Conservation (phyloP, 345 rosid species). For the Hibiscus mutabilis region DNA sequence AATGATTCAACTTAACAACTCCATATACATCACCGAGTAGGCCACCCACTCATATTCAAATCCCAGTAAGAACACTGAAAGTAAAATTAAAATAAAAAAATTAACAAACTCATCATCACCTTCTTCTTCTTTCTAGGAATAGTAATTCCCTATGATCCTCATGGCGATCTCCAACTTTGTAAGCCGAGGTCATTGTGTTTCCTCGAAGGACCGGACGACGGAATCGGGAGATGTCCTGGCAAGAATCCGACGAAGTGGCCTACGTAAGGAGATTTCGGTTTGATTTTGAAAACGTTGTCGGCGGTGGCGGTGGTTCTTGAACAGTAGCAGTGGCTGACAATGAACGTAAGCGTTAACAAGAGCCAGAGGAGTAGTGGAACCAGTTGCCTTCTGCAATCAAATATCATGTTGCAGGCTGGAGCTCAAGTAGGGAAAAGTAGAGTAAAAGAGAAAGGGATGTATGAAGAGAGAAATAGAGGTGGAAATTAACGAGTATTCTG, state of each 20-base stretch:
- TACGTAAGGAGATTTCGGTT: constrained; percentile 25
- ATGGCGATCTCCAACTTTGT: constrained; percentile 53
- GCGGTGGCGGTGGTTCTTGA: constrained; percentile 33
- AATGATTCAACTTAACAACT: constrained; percentile 11
- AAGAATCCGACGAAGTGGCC: constrained; percentile 69
- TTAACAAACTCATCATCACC: constrained; percentile 8
- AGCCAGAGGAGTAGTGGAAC: constrained; percentile 10
- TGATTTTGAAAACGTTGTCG: constrained; percentile 33
- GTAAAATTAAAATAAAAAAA: neutral
- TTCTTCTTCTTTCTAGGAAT: constrained; percentile 4
- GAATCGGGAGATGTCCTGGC: constrained; percentile 79
- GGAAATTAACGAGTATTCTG: neutral
- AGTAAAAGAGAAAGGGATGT: neutral
- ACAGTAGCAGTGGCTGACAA: constrained; percentile 30
- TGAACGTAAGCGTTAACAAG: constrained; percentile 20
- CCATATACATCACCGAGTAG: constrained; percentile 2
- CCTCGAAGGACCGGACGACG: constrained; percentile 86
- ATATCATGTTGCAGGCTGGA: constrained; percentile 23
- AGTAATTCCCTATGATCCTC: neutral
- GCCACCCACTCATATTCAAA: neutral
- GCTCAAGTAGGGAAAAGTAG: neutral
- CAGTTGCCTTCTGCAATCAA: constrained; percentile 27
- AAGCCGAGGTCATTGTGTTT: constrained; percentile 83
- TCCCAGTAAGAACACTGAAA: neutral
- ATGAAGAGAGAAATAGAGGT: neutral